Evolutionary conservation across 1,139 yeast species (phyloP), one percentile per base, ranked within the genome.

Genomic region (Pneumocystis sp.): DNA sequence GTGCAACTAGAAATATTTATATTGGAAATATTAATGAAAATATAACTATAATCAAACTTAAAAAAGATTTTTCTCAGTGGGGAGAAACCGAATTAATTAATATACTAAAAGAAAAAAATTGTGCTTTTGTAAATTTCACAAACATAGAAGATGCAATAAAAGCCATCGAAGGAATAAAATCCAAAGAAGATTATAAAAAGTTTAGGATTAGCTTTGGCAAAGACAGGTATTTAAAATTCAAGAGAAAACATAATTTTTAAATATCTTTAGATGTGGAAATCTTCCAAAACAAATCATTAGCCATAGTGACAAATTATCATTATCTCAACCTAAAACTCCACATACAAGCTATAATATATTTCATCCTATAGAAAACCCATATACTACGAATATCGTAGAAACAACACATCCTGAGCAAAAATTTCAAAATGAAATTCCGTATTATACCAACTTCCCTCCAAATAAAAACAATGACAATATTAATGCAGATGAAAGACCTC

Each of bases 81-180:
- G 98, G 98, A 59, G 96, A 89, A 70, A 87, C 91, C 71, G 98
- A 93, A 76, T 97, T 91, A 76, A 88, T 93, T 72, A 91, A 93
- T 74, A 88, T 85, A 72, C 80, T 93, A 69, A 79, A 81, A 29
- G 95, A 89, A 73, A 89, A 87, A 70, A 85, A 86, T 69, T 91
- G 97, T 78, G 97, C 96, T 3, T 93, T 93, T 76, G 85, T 93
- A 67, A 93, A 93, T 74, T 93, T 89, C 73, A 87, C 95, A 61
- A 87, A 89, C 74, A 89, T 93, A 70, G 83, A 87, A 64, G 85
- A 87, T 71, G 96, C 97, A 5, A 88, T 91, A 71, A 83, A 85
- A 67, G 96, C 96, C 2, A 86, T 91, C 70, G 85, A 84, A 66
- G 83, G 84, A 69, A 82, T 85, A 69, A 83, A 83, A 69, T 78